A percentile compares a stretch with the other conserved stretches of the same genome.
Evolutionary conservation across 768 basidiomycete genomes (phyloP).

Genomic region (Phanerodontia chrysosporium): DNA sequence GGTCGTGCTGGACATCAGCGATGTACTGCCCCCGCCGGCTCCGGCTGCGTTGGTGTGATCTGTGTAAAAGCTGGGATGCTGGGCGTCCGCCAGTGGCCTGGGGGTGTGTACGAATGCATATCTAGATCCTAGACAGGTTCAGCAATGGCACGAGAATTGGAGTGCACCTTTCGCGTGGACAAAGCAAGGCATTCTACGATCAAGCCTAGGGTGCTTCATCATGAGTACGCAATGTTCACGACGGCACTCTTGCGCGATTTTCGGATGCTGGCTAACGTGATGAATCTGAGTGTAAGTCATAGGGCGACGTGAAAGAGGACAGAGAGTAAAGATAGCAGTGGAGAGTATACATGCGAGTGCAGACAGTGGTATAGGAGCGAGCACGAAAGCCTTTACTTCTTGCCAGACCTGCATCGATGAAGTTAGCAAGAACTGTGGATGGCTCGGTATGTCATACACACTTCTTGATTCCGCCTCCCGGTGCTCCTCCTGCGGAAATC

Average conservation of each 20-base stretch:
- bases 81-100: background rate
- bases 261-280: too few relatives aligned
- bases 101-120: too few relatives aligned
- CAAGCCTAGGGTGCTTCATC: too few relatives aligned
- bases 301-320: too few relatives aligned
- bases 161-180: too few relatives aligned
- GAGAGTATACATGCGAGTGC: background rate
- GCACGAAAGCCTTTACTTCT: constrained; percentile 45
- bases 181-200: background rate
- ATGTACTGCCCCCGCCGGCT: constrained; percentile 19
- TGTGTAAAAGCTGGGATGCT: background rate
- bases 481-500: constrained; percentile 51
- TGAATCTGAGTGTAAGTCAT: too few relatives aligned
- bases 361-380: background rate
- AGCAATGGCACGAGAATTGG: too few relatives aligned
- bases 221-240: too few relatives aligned
- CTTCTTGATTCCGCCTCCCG: constrained; percentile 85
- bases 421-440: background rate
- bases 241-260: too few relatives aligned
- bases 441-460: constrained; percentile 26
- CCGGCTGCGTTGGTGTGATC: constrained; percentile 18
- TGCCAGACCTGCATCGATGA: constrained; percentile 50
- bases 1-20: constrained; percentile 21
- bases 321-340: too few relatives aligned
- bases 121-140: too few relatives aligned